Evolutionary conservation across 1,139 yeast genomes (phyloP), one percentile per base, ranked within the genome.

Genomic region (Nematodospora anomalae): DNA sequence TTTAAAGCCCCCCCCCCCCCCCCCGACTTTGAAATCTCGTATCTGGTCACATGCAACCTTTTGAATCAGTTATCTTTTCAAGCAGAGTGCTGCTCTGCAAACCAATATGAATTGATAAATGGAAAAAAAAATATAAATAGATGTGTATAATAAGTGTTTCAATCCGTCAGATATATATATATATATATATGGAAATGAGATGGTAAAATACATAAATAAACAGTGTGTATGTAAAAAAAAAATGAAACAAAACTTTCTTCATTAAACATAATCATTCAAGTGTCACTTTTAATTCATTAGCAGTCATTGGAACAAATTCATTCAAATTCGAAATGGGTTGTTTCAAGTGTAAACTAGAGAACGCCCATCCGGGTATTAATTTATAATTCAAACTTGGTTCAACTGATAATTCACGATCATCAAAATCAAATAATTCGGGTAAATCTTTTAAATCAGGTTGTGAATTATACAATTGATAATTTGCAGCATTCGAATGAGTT

Each of bases 341-440:
- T 26, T 51, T 50, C 43, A 65, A 57, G 27, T 52, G 52, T 46
- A 67, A 62, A 38, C 57, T 55, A 30, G 46, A 43, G 32, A 48
- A 42, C 9, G 74, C 74, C 64, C 66, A 67, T 12, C 51, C 50
- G 13, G 78, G 78, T 16, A 71, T 59, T 49, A 73, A 58, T 27
- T 45, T 49, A 27, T 45, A 36, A 48, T 71, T 68, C 42, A 67
- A 56, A 7, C 52, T 39, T 4, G 76, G 68, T 24, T 57, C 58
- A 35, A 66, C 65, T 30, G 69, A 62, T 46, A 73, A 65, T 49
- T 73, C 79, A 22, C 74, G 62, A 36, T 68, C 73, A 51, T 71
- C 73, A 48, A 73, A 73, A 53, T 73, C 77, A 52, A 73, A 73
- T 47, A 73, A 64, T 35, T 59, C 66, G 1, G 79, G 79, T 50